Evolutionary conservation across 805 yeast genomes (phyloP), one percentile per base, ranked within the genome.

Genomic region (Schwanniomyces polymorphus): DNA sequence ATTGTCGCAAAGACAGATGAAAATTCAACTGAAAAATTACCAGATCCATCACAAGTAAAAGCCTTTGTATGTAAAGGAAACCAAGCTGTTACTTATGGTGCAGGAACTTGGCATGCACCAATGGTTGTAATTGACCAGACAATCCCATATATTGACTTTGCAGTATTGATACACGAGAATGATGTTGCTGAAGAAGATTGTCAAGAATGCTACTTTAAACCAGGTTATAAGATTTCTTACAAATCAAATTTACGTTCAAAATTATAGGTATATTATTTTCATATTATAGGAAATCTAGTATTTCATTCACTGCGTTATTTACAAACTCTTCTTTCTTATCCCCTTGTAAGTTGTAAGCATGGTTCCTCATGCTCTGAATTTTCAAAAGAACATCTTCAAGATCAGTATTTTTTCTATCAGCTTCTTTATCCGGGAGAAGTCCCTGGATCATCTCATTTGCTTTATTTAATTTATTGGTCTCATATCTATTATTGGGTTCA

Each of bases 31-130:
- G 63, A 62, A 6, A 66, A 61, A 7, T 56, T 83, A 38, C 97
- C 97, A 0, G 88, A 86, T 55, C 76, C 80, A n/a, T 54, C 67
- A 2, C 67, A 79, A 0, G 57, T 85, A 9, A 76, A 72, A 53
- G 96, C 96, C 0, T 91, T 91, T 57, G 54, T 81, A 5, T 88
- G 91, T 53, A 76, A 69, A 46, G 97, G 96, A 0, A 85, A 88
- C 61, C 97, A 91, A 60, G 88, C 96, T 0, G 90, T 91, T 4
- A 91, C 97, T 0, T 91, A 91, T 63, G 95, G 91, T 0, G 80
- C 78, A 10, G 89, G 86, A 0, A 80, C 85, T 4, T 91, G 98
- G 98, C 98, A 91, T 63, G 96, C 97, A 0, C 97, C 98, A 3
- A 91, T 91, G 98, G 85, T 92, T 18, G 92, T 89, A 1, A 64